phyloP scores from a whole-genome alignment of 2,329 filamentous ascomycete species.

The Fusarium sp. region DNA sequence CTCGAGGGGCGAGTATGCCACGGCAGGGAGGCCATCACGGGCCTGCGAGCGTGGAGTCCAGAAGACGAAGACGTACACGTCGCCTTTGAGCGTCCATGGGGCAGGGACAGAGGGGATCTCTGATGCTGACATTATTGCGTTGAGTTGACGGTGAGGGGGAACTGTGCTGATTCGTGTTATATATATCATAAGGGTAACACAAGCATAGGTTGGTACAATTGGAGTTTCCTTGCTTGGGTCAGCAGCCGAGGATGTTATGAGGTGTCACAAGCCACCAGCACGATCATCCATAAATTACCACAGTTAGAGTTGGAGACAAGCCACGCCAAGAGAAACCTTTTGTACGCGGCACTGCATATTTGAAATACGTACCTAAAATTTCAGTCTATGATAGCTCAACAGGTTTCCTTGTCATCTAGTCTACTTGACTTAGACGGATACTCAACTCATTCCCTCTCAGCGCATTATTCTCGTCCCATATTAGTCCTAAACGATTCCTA shows the following conservation, averaged over 20 bases:
- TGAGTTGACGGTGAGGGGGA: neutral
- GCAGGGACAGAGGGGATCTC: conserved; percentile 43
- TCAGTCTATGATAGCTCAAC: no score
- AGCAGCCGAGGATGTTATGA: neutral
- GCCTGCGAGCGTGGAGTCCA: conserved; percentile 50
- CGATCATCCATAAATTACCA: no score
- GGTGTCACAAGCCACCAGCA: no score
- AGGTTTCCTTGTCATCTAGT: no score
- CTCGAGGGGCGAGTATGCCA: conserved; percentile 61
- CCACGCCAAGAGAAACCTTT: no score
- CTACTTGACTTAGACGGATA: no score
- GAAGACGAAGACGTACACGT: conserved; percentile 58
- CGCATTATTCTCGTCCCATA: neutral
- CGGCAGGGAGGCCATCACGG: conserved; percentile 48
- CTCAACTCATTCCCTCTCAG: no score
- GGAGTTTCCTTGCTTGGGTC: neutral
- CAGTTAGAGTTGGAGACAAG: no score
- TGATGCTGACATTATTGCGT: conserved; percentile 12
- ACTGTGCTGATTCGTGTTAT: neutral
- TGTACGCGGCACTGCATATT: no score
- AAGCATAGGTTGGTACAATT: no score
- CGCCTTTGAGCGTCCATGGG: conserved; percentile 59
- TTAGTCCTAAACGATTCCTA: neutral
- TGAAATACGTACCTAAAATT: no score
- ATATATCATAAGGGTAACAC: no score